These are phyloP conservation scores for Cladosporium sp. DNA, from an alignment of 2,329 filamentous ascomycete genomes.

Conservation along the genomic window DNA sequence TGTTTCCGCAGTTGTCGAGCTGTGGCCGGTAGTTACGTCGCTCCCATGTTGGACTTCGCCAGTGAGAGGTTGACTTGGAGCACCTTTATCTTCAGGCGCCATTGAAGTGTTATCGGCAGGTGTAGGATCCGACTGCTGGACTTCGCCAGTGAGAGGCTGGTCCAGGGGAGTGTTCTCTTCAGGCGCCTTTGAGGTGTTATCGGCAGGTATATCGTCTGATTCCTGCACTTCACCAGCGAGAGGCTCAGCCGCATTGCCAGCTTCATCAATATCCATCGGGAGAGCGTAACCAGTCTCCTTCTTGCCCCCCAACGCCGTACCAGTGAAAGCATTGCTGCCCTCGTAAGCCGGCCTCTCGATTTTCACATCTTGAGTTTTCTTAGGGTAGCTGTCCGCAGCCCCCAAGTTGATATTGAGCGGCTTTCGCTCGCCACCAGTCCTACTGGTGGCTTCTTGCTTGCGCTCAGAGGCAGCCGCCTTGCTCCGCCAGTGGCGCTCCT, in stretches of 20 bases:
- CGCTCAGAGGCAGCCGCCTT: not conserved
- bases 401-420: not conserved
- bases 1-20: not conserved
- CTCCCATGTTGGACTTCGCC: not conserved
- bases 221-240: not conserved
- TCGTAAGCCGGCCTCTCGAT: not conserved
- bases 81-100: not conserved
- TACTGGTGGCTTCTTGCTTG: not conserved
- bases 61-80: not conserved
- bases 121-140: not conserved
- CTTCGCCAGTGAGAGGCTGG: not conserved
- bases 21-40: not conserved
- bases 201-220: not conserved
- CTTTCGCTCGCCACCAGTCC: not conserved
- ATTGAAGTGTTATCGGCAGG: not conserved
- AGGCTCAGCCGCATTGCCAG: not conserved
- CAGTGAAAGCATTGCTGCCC: not conserved
- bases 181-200: not conserved
- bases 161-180: too few relatives aligned
- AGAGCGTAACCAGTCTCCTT: not conserved
- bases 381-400: not conserved
- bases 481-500: not conserved
- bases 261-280: not conserved
- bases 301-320: not conserved
- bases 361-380: not conserved